Conservation (phyloP, 345 rosid genomes). For the Salix suchowensis region DNA sequence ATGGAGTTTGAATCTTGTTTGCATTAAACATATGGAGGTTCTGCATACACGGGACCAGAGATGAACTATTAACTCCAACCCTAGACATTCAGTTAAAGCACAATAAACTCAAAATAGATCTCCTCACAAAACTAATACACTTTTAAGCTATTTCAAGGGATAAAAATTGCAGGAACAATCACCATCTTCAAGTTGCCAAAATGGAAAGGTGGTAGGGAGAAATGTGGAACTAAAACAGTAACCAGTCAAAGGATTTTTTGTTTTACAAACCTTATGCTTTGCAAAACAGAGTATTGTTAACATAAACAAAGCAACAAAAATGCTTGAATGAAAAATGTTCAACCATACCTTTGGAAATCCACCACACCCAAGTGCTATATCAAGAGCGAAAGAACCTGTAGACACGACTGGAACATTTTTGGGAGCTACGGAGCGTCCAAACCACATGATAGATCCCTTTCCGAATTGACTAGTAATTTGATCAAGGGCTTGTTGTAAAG, state of each 20-base stretch:
- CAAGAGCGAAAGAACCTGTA: constrained; percentile 85
- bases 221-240: not conserved
- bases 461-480: constrained; percentile 79
- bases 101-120: not conserved
- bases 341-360: constrained; percentile 84
- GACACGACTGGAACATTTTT: constrained; percentile 76
- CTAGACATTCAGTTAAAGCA: not conserved
- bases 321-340: not conserved
- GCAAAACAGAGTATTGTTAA: not conserved
- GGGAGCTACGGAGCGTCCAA: constrained; percentile 62
- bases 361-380: constrained; percentile 79
- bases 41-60: not conserved
- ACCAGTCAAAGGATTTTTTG: not conserved
- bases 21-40: not conserved
- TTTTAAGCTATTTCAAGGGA: not conserved
- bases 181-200: not conserved
- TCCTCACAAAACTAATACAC: not conserved
- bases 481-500: constrained; percentile 80
- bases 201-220: not conserved
- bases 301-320: not conserved
- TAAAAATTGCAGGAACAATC: not conserved
- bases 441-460: constrained; percentile 93
- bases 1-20: not conserved
- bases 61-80: not conserved
- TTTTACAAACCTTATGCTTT: not conserved